phyloP scores from a whole-genome alignment of 148 eudicot species.

The Salicornia ramosissima region DNA sequence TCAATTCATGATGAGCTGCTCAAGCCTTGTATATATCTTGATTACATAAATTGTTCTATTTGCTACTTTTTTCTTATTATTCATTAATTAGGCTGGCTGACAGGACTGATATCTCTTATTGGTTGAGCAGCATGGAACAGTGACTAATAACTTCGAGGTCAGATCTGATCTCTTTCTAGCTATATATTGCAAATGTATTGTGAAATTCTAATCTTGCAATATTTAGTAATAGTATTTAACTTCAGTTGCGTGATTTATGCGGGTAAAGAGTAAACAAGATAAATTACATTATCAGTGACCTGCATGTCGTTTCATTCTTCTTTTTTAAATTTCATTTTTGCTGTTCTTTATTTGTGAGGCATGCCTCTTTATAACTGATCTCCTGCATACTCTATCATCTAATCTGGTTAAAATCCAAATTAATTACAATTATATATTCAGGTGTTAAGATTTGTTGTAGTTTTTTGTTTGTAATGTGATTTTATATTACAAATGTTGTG shows the following conservation, averaged over 20 bases:
- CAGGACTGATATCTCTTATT: constrained; percentile 67
- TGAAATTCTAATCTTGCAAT: background rate
- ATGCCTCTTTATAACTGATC: background rate
- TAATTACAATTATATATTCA: background rate
- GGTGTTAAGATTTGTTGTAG: background rate
- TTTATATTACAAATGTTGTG: background rate
- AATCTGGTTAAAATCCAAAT: background rate
- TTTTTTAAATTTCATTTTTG: too few species aligned
- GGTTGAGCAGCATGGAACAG: constrained; percentile 58
- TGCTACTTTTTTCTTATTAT: constrained; percentile 32
- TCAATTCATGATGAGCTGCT: background rate
- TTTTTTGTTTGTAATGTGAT: background rate
- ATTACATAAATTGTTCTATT: constrained; percentile 9
- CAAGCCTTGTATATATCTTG: background rate
- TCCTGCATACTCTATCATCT: background rate
- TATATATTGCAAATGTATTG: background rate
- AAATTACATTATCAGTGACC: background rate
- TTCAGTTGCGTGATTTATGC: background rate
- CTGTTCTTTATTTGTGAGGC: too few species aligned
- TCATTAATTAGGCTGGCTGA: constrained; percentile 62
- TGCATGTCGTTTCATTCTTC: background rate
- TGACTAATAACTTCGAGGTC: constrained; percentile 53
- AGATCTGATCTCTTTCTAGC: constrained; percentile 25
- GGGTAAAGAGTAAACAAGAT: background rate
- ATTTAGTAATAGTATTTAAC: background rate